Evolutionary conservation across 179 eudicot genomes (phyloP), one percentile per base, ranked within the genome.

Genomic region (Camellia oleifera): DNA sequence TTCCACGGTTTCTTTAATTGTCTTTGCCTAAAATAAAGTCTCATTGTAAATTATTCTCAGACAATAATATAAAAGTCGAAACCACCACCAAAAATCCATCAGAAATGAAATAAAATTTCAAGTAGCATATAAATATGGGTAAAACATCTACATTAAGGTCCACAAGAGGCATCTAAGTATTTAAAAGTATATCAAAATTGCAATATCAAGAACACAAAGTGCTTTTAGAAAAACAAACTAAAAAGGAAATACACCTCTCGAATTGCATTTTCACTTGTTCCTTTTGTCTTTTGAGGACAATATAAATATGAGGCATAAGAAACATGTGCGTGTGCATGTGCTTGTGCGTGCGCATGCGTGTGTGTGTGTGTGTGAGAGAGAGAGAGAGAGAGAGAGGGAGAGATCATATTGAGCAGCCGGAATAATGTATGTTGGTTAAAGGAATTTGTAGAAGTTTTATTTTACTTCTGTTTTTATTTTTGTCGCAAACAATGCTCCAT

Each of bases 1-100:
- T 85, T 95, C 97, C 79, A 95, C 84, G 6, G 97, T 77, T 84
- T 92, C 97, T 85, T 86, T 93, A 48, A 95, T 92, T 66, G 68
- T 82, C 86, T 88, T 92, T 70, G 83, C 91, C 98, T 95, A 86
- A 56, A 77, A 81, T 9, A 65, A 63, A 71, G 52, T 18, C 40
- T 64, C 42, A 53, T 32, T 45, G 32, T 6, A 53, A 67, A 75
- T 74, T 23, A 67, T 57, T 72, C 42, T 68, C 79, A n/a, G 42
- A 67, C 3, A 4, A 75, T 73, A 72, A 52, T 71, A 40, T n/a
- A 61, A 66, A 61, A 23, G 15, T 26, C 58, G 70, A 60, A 77
- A 20, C 12, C 64, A 26, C 61, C 3, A 63, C 6, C 7, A n/a
- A 56, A 17, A 74, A 20, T 70, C 60, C 45, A 70, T 56, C 65